These are phyloP conservation scores for Pseudoneurospora amorphoporcata DNA, from an alignment of 495 filamentous ascomycete species.

Conservation along the genomic window DNA sequence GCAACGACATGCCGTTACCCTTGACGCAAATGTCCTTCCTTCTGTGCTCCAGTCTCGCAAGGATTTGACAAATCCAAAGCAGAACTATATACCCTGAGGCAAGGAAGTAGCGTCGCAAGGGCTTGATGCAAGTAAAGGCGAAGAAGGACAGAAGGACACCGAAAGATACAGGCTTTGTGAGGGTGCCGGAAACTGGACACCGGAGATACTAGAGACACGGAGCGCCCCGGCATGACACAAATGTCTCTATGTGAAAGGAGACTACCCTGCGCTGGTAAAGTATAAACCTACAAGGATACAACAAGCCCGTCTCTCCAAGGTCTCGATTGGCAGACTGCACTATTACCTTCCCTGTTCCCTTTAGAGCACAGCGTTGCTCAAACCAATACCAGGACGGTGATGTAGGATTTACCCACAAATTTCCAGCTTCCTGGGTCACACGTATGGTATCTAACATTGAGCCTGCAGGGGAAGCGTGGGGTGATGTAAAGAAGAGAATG, in stretches of 20 bases:
- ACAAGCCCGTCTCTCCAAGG: neutral
- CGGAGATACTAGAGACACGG: neutral
- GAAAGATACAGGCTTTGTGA: neutral
- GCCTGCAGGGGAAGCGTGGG: neutral
- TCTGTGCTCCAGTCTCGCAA: neutral
- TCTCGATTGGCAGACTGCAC: neutral
- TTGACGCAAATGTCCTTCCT: neutral
- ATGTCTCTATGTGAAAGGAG: neutral
- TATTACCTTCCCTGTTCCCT: neutral
- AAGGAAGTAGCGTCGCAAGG: neutral
- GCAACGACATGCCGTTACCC: neutral
- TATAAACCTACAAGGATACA: neutral
- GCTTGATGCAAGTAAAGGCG: neutral
- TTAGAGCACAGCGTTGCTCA: neutral
- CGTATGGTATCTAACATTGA: neutral
- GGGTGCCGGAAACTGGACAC: neutral
- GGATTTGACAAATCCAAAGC: neutral
- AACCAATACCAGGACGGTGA: neutral
- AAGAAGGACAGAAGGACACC: neutral
- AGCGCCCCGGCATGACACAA: neutral
- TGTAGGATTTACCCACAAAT: neutral
- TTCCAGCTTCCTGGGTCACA: neutral
- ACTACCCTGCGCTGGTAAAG: neutral
- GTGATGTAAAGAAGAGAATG: neutral
- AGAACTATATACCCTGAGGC: neutral